phyloP scores from a whole-genome alignment of 805 yeast genomes.

The Wickerhamiella domercqiae region DNA sequence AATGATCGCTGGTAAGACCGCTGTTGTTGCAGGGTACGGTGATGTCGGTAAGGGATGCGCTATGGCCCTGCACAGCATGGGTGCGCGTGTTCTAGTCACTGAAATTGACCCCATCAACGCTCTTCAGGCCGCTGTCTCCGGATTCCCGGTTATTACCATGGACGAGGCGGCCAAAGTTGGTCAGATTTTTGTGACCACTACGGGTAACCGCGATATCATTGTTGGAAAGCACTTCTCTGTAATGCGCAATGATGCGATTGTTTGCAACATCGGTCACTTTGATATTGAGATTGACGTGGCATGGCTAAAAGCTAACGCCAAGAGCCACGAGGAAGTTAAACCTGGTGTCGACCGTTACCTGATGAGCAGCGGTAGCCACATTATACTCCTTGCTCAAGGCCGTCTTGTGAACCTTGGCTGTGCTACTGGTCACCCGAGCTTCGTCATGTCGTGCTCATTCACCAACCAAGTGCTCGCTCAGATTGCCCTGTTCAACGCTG shows the following conservation, averaged over 20 bases:
- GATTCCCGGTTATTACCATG: conserved; percentile 93
- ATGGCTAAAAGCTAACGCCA: conserved; percentile 91
- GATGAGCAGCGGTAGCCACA: conserved; percentile 76
- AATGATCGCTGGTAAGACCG: conserved; percentile 98
- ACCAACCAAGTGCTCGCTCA: conserved; percentile 98
- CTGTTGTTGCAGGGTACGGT: conserved; percentile 98
- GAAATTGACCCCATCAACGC: conserved; percentile 99
- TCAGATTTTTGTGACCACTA: conserved; percentile 97
- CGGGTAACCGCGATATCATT: conserved; percentile 98
- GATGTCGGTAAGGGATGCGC: conserved; percentile 99
- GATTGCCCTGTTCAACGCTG: conserved; percentile 87
- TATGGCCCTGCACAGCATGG: conserved; percentile 96
- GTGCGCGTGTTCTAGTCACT: conserved; percentile 95
- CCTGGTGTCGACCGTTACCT: conserved; percentile 98
- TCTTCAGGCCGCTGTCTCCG: conserved; percentile 97
- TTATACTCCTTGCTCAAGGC: conserved; percentile 96
- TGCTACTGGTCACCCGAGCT: conserved; percentile 98
- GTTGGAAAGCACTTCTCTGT: conserved; percentile 68
- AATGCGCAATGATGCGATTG: conserved; percentile 99
- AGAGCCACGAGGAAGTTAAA: conserved; percentile 89
- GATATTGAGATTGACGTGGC: conserved; percentile 99
- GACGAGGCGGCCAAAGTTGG: conserved; percentile 85
- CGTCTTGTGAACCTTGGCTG: conserved; percentile 98
- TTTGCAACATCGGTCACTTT: conserved; percentile 98
- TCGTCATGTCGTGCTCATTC: conserved; percentile 99